Percentiles rank a stretch among this genome's conserved stretches.
phyloP scores from a whole-genome alignment of 2,329 filamentous ascomycete genomes.

The Cladobotryum protrusum region DNA sequence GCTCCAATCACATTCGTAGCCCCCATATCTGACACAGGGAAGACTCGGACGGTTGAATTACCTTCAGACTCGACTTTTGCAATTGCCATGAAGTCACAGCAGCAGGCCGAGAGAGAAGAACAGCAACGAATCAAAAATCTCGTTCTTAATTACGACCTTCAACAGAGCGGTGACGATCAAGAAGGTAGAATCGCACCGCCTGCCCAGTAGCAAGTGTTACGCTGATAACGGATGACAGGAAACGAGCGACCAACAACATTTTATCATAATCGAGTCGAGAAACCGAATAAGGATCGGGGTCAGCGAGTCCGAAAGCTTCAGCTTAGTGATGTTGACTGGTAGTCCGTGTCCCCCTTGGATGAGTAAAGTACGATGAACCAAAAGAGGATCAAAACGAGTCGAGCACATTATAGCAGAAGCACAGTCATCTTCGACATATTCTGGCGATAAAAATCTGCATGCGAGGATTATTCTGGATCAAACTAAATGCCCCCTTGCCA shows the following conservation, averaged over 20 bases:
- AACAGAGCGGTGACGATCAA: conserved; percentile 69
- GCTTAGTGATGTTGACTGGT: conserved; percentile 97
- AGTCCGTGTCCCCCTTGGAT: conserved; percentile 26
- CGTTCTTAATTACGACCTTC: conserved; percentile 91
- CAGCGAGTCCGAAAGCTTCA: conserved; percentile 87
- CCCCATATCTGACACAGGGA: conserved; percentile 4
- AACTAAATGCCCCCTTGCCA: no score
- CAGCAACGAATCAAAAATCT: conserved; percentile 98
- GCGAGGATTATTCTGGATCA: no score
- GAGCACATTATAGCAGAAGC: no score
- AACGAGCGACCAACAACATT: conserved; percentile 43
- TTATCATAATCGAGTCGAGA: conserved; percentile 52
- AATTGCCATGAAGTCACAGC: conserved; percentile 90
- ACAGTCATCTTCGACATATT: no score
- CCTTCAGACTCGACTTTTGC: conserved; percentile 91
- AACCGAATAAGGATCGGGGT: conserved; percentile 56
- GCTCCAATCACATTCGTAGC: not conserved
- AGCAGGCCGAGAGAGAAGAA: conserved; percentile 90
- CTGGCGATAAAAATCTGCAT: no score
- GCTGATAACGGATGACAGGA: conserved; percentile 43
- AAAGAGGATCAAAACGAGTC: no score
- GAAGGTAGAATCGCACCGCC: conserved; percentile 57
- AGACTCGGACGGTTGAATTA: conserved; percentile 88
- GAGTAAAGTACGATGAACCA: no score
- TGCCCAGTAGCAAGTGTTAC: conserved; percentile 29